phyloP scores from a whole-genome alignment of 1,284 basidiomycete species.

The Ustilago sp. region DNA sequence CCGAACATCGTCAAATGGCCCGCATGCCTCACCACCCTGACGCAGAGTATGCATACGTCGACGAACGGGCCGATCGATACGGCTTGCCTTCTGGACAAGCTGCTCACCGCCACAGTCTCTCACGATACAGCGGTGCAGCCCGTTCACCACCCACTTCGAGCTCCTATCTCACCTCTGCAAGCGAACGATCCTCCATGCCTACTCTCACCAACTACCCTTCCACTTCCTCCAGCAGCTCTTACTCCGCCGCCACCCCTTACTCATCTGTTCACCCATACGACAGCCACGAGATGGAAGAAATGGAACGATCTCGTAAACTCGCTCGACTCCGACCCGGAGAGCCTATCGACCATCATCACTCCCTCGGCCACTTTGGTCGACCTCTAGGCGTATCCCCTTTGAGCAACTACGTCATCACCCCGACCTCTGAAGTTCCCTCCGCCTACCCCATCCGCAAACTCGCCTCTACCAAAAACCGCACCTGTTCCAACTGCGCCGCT shows the following conservation, averaged over 20 bases:
- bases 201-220: conserved; percentile 26
- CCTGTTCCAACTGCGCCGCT: conserved; percentile 49
- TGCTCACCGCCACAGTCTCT: conserved; percentile 27
- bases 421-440: conserved; percentile 9
- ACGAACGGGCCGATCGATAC: conserved; percentile 27
- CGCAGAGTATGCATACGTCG: conserved; percentile 24
- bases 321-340: conserved; percentile 16
- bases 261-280: conserved; percentile 27
- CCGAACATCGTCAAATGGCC: conserved; percentile 17
- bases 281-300: conserved; percentile 33
- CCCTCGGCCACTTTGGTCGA: conserved; percentile 1
- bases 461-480: conserved; percentile 56
- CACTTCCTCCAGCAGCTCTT: conserved; percentile 25
- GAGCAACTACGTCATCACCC: conserved; percentile 20
- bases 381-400: not conserved
- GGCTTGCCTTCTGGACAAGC: conserved; percentile 14
- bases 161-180: conserved; percentile 32
- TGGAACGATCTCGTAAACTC: conserved; percentile 34
- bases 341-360: conserved; percentile 1
- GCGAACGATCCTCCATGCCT: conserved; percentile 40
- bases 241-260: conserved; percentile 13
- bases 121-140: conserved; percentile 17
- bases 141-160: conserved; percentile 27
- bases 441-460: conserved; percentile 47
- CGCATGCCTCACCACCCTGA: conserved; percentile 26